Evolutionary conservation across 805 yeast species (phyloP), one percentile per base, ranked within the genome.

Genomic region (Candida ficus): DNA sequence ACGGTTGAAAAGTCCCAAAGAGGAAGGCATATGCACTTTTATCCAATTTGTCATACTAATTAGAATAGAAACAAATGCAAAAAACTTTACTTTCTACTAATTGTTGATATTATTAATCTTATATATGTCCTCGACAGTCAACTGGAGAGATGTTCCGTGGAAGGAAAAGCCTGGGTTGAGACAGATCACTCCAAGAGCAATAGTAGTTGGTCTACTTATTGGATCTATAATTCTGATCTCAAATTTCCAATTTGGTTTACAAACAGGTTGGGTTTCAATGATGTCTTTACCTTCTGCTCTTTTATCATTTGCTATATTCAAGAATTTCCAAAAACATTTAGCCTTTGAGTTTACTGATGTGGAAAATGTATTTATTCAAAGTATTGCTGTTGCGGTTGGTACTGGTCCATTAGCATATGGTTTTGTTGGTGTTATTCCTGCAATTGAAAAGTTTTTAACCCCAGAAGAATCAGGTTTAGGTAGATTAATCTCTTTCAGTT

Each of bases 231-330:
- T 93, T 25, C 68, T 93, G 20, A 68, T 89, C 14, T 87, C 96
- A 4, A 91, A 91, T 61, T 93, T 93, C 64, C 98, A 91, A 58
- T 91, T 91, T 59, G 99, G 98, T 1, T 67, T 91, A 17, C 99
- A 91, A 58, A 91, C 97, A 0, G 99, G 99, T 2, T 91, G 99
- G 99, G 96, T 93, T 6, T 88, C 96, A 10, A 91, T 91, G 99
- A 93, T 91, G 99, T 85, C 96, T 18, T 67, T 91, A 40, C 98
- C 99, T 0, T 83, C 96, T 5, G 96, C 98, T 0, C 62, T 91
- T 38, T 63, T 91, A 20, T 96, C 95, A 0, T 90, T 79, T 59
- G 83, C 96, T 1, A 66, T 84, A 16, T 91, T 90, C 67, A 86
- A 80, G 51, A 64, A 77, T 4, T 52, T 82, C 3, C 67, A 69